These are phyloP conservation scores for Anisodus tanguticus DNA, from an alignment of 257 asterid species.

Conservation along the genomic window DNA sequence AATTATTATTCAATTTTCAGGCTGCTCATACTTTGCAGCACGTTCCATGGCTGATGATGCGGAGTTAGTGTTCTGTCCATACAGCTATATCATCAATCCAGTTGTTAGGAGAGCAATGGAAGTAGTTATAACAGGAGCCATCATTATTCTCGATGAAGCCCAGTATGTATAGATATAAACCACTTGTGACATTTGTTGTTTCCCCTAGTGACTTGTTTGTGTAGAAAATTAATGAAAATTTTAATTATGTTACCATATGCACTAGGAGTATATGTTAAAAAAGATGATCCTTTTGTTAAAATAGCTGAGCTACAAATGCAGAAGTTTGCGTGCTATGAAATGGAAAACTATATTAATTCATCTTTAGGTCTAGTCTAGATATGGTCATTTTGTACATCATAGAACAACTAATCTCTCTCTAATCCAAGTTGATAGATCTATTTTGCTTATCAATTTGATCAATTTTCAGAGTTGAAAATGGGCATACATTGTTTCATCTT, in stretches of 20 bases:
- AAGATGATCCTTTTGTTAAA: background rate
- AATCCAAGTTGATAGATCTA: conserved; percentile 15
- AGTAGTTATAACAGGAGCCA: conserved; percentile 67
- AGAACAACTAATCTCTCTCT: background rate
- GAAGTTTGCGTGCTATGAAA: conserved; percentile 17
- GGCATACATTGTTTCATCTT: background rate
- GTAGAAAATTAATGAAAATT: conserved; percentile 14
- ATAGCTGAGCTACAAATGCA: background rate
- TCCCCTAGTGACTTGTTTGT: conserved; percentile 20
- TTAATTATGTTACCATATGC: background rate
- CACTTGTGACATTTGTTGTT: conserved; percentile 24
- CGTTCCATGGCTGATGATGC: conserved; percentile 85
- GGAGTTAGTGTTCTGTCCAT: conserved; percentile 91
- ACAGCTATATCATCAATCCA: conserved; percentile 85
- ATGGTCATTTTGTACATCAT: background rate
- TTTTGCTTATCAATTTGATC: conserved; percentile 26
- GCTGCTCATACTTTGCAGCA: conserved; percentile 94
- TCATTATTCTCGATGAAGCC: conserved; percentile 95
- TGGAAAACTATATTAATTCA: conserved; percentile 22
- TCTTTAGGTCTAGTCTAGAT: background rate
- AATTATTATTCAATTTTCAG: conserved; percentile 54
- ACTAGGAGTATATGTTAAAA: background rate
- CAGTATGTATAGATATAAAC: conserved; percentile 64
- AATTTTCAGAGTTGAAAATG: background rate
- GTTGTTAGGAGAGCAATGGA: conserved; percentile 88